A percentile compares a stretch with the other conserved stretches of the same genome.
phyloP scores from a whole-genome alignment of 2,329 filamentous ascomycete genomes.

The Fonsecaea multimorphosa region DNA sequence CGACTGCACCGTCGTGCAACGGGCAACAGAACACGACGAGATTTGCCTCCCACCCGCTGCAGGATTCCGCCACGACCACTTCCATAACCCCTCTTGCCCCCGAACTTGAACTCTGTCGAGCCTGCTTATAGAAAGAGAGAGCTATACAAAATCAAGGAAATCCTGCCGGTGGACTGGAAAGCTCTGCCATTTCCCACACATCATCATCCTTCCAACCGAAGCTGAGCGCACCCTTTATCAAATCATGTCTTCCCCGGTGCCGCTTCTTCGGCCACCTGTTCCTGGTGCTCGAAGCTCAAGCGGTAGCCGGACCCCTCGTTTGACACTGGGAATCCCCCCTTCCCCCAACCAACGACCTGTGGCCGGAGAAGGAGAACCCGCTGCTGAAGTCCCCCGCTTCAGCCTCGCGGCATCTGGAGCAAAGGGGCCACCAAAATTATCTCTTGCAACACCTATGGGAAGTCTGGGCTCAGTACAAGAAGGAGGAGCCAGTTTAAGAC shows the following conservation, averaged over 20 bases:
- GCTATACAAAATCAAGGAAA: neutral
- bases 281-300: conserved; percentile 69
- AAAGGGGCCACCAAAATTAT: conserved; percentile 71
- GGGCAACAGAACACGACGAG: neutral
- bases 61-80: conserved; percentile 7
- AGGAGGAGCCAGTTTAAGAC: conserved; percentile 60
- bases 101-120: neutral
- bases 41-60: conserved; percentile 14
- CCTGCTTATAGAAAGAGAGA: neutral
- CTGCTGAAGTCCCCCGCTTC: conserved; percentile 47
- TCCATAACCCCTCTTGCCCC: conserved; percentile 6
- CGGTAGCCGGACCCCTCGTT: conserved; percentile 71
- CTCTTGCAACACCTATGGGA: conserved; percentile 87
- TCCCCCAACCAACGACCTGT: conserved; percentile 83
- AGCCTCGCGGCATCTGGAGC: conserved; percentile 39
- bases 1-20: conserved; percentile 26
- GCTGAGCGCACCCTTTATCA: conserved; percentile 15
- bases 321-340: conserved; percentile 88
- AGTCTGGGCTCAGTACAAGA: conserved; percentile 74
- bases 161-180: neutral
- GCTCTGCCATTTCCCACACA: conserved; percentile 1
- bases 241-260: conserved; percentile 76
- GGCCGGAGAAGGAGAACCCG: conserved; percentile 56
- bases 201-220: conserved; percentile 3
- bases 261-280: conserved; percentile 81